Conservation (phyloP, 306 rosid genomes). For the Glycyrrhiza uralensis region DNA sequence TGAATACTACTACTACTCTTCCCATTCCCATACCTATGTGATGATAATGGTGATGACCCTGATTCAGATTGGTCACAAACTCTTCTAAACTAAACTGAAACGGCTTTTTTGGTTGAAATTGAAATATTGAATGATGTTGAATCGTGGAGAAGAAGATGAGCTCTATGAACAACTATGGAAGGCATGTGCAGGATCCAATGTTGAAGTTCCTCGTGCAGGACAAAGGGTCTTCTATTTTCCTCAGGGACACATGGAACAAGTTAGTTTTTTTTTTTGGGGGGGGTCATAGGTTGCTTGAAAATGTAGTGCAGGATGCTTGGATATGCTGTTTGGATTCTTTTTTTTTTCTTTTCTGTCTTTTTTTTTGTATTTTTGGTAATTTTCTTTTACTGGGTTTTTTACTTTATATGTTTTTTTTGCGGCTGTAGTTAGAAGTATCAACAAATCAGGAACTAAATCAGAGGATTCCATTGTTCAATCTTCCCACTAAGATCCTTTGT, state of each 20-base stretch:
- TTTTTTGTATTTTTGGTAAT: background rate
- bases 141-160: slow-evolving; percentile 37
- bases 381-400: background rate
- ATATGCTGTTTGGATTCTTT: background rate
- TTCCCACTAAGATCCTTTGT: slow-evolving; percentile 86
- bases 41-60: background rate
- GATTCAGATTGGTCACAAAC: background rate
- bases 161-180: slow-evolving; percentile 72
- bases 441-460: slow-evolving; percentile 84
- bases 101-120: background rate
- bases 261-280: slow-evolving; percentile 12
- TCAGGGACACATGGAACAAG: slow-evolving; percentile 97
- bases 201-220: slow-evolving; percentile 51
- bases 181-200: slow-evolving; percentile 79
- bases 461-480: slow-evolving; percentile 73
- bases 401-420: background rate
- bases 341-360: background rate
- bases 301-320: background rate
- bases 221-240: slow-evolving; percentile 81
- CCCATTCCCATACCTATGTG: background rate
- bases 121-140: slow-evolving; percentile 7
- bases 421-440: slow-evolving; percentile 77
- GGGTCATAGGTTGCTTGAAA: background rate
- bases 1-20: no score
- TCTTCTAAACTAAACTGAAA: background rate